These are phyloP conservation scores for Aspergillus biplanus DNA, from an alignment of 495 filamentous ascomycete genomes.

Conservation along the genomic window DNA sequence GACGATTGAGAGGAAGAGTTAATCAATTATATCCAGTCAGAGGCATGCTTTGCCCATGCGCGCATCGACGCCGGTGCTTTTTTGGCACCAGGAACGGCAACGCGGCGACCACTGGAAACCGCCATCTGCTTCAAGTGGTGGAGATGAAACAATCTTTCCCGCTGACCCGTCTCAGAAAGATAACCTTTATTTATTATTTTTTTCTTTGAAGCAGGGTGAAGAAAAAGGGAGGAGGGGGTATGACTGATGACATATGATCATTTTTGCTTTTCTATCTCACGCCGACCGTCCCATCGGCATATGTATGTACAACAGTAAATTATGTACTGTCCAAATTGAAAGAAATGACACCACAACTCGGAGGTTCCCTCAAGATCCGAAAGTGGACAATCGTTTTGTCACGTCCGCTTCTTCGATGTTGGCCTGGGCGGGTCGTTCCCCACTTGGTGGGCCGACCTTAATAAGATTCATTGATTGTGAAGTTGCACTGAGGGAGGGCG, in stretches of 20 bases:
- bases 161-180: slow-evolving; percentile 24
- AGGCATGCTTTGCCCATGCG: slow-evolving; percentile 2
- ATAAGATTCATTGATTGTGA: slow-evolving; percentile 1
- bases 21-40: slow-evolving; percentile 18
- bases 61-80: slow-evolving; percentile 14
- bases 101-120: slow-evolving; percentile 21
- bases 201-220: neutral
- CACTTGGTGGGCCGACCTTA: neutral
- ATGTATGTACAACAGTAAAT: neutral
- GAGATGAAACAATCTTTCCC: slow-evolving; percentile 27
- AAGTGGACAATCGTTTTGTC: slow-evolving; percentile 5
- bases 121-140: slow-evolving; percentile 24
- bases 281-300: neutral
- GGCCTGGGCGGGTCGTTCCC: neutral
- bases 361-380: neutral
- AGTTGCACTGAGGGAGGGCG: neutral
- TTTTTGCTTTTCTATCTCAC: neutral
- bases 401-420: neutral
- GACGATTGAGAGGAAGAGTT: slow-evolving; percentile 4
- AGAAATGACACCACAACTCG: neutral
- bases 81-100: slow-evolving; percentile 31
- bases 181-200: slow-evolving; percentile 2
- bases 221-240: neutral
- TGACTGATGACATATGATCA: neutral
- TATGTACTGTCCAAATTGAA: neutral